A percentile compares a stretch with the other conserved stretches of the same genome.
phyloP scores from a whole-genome alignment of 306 rosid genomes.

The Gastrolobium villosum region DNA sequence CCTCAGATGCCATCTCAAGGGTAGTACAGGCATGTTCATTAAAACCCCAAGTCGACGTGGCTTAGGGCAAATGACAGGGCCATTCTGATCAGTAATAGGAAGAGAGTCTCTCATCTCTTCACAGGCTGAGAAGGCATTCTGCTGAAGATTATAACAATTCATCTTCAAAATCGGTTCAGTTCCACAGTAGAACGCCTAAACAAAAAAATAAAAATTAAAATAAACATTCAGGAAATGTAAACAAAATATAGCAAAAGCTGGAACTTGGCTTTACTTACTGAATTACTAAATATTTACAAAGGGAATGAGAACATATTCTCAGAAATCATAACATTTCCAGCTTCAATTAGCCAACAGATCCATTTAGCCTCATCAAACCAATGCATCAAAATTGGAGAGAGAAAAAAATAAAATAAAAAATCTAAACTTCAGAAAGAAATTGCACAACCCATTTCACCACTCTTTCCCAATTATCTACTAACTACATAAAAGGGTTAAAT shows the following conservation, averaged over 20 bases:
- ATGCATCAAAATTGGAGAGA: not conserved
- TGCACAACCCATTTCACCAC: not conserved
- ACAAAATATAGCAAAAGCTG: conserved; percentile 1
- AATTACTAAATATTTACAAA: conserved; percentile 6
- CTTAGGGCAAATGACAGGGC: conserved; percentile 75
- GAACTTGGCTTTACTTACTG: not conserved
- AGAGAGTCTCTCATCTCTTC: conserved; percentile 66
- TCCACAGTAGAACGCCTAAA: conserved; percentile 70
- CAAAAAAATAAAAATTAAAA: not conserved
- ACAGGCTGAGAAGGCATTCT: conserved; percentile 70
- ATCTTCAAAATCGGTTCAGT: conserved; percentile 51
- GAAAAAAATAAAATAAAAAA: not conserved
- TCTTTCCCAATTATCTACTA: conserved; percentile 10
- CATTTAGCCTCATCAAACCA: not conserved
- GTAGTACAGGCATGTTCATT: conserved; percentile 51
- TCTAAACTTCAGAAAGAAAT: not conserved
- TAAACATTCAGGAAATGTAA: not conserved
- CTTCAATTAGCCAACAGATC: conserved; percentile 36
- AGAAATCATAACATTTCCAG: not conserved
- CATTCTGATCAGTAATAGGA: conserved; percentile 59
- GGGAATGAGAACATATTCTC: not conserved
- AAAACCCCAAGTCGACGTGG: conserved; percentile 77
- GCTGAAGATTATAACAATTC: conserved; percentile 70
- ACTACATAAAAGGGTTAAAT: not conserved
- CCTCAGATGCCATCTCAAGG: conserved; percentile 70